These are phyloP conservation scores for Cyclospora cayetanensis DNA, from an alignment of 169 alveolate genomes.

Conservation along the genomic window DNA sequence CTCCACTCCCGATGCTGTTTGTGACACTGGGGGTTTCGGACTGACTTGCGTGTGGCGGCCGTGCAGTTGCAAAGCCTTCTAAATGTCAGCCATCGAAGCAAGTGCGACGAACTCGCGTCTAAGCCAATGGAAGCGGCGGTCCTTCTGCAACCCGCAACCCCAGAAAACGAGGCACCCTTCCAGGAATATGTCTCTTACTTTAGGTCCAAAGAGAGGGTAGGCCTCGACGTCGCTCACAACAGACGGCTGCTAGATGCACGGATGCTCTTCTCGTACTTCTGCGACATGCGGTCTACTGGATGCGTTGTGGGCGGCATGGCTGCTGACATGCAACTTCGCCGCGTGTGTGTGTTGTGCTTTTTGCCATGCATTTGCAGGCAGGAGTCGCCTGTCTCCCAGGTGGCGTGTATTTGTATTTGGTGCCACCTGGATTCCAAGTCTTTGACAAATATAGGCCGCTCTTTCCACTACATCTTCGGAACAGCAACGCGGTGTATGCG, in stretches of 20 bases:
- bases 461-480: conserved; percentile 52
- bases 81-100: conserved; percentile 70
- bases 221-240: not conserved
- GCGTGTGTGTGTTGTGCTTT: not conserved
- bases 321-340: not conserved
- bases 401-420: conserved; percentile 27
- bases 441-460: conserved; percentile 49
- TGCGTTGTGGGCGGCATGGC: not conserved
- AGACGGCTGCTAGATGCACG: not conserved
- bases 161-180: conserved; percentile 57
- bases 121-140: conserved; percentile 65
- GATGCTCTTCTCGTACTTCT: not conserved
- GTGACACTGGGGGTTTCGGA: not conserved
- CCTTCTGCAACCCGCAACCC: conserved; percentile 45
- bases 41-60: not conserved
- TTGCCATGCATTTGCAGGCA: not conserved
- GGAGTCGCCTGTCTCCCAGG: conserved; percentile 52
- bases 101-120: conserved; percentile 60
- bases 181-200: conserved; percentile 51
- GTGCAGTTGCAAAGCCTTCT: conserved; percentile 59
- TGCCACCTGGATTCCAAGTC: conserved; percentile 54
- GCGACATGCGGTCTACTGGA: not conserved
- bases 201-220: conserved; percentile 52
- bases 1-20: not conserved
- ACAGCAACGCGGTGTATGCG: conserved; percentile 46